These are phyloP conservation scores for Rhodotorula taiwanensis DNA, from an alignment of 768 basidiomycete species.

Conservation along the genomic window DNA sequence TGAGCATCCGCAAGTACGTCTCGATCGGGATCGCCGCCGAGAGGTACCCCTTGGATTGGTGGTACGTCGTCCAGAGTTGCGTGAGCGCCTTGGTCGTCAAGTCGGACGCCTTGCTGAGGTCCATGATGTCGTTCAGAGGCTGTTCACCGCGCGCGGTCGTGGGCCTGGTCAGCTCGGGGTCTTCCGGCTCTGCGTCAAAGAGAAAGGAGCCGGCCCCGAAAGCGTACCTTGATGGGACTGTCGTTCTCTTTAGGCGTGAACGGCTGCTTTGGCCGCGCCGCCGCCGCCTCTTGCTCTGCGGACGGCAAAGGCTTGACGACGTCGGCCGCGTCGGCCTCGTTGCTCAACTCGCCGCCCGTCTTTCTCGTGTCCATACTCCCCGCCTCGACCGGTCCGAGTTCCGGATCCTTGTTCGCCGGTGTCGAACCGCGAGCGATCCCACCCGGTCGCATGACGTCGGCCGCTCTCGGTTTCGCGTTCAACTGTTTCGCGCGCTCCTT, in stretches of 20 bases:
- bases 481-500: constrained; percentile 1
- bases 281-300: background rate
- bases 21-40: constrained; percentile 72
- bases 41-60: constrained; percentile 73
- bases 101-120: constrained; percentile 64
- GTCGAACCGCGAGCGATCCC: background rate
- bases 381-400: constrained; percentile 12
- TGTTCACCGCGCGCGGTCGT: constrained; percentile 42
- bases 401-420: background rate
- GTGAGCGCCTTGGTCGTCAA: constrained; percentile 63
- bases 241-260: constrained; percentile 8
- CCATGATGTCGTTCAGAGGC: constrained; percentile 76
- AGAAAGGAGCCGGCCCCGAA: no score
- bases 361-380: constrained; percentile 12
- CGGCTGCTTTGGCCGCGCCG: background rate
- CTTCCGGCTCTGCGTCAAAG: background rate
- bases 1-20: constrained; percentile 65
- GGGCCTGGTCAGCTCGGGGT: background rate
- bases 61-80: constrained; percentile 82
- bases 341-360: no score
- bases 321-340: background rate
- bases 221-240: constrained; percentile 44
- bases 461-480: background rate
- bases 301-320: constrained; percentile 24
- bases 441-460: background rate